Conservation (phyloP, 2,329 filamentous ascomycete species). For the Penicillium janthinellum region DNA sequence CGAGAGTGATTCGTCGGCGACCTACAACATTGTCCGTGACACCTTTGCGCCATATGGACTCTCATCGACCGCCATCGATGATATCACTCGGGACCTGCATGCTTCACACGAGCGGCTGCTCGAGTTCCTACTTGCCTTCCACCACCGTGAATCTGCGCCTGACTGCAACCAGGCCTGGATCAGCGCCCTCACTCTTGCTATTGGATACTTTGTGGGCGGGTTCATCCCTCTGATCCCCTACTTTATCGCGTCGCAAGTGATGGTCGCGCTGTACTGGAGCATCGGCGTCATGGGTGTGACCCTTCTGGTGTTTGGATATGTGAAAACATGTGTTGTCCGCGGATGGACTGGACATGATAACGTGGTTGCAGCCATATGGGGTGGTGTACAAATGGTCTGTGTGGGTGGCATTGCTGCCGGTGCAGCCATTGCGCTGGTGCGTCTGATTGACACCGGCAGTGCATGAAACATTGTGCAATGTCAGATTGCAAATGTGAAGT, state of each 20-base stretch:
- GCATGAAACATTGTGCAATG: constrained; percentile 1
- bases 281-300: constrained; percentile 47
- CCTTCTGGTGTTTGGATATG: constrained; percentile 45
- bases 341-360: constrained; percentile 50
- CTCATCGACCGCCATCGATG: constrained; percentile 36
- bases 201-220: constrained; percentile 71
- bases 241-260: constrained; percentile 56
- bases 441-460: constrained; percentile 51
- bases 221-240: constrained; percentile 72
- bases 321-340: constrained; percentile 50
- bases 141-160: constrained; percentile 50
- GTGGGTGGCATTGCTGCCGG: constrained; percentile 68
- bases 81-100: constrained; percentile 42
- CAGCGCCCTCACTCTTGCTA: constrained; percentile 66
- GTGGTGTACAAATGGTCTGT: constrained; percentile 65
- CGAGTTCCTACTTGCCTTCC: constrained; percentile 52
- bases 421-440: constrained; percentile 65
- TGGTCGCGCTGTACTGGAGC: constrained; percentile 53
- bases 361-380: constrained; percentile 57
- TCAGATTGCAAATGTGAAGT: not conserved
- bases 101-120: constrained; percentile 43
- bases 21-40: constrained; percentile 42
- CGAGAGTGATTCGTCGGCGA: constrained; percentile 39
- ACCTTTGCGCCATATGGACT: constrained; percentile 48
- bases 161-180: constrained; percentile 50